Evolutionary conservation across 106 monocot genomes (phyloP).

Genomic region (Chionographis japonica): DNA sequence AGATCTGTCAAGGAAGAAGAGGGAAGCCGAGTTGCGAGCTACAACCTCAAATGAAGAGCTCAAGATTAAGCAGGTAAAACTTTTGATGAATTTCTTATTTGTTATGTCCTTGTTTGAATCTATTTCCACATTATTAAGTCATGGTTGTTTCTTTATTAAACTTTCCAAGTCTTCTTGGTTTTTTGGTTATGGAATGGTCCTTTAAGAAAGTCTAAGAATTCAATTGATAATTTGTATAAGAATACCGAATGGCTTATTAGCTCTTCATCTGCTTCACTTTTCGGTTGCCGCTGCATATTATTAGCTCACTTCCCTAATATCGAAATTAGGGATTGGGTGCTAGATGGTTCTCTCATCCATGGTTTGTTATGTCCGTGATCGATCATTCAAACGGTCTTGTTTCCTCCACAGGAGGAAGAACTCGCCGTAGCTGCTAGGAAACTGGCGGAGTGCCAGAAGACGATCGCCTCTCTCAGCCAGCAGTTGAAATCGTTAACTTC

Average conservation of each 20-base stretch:
- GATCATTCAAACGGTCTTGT: neutral
- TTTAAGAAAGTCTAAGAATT: no score
- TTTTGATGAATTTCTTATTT: neutral
- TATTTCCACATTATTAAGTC: no score
- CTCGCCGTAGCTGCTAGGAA: constrained; percentile 52
- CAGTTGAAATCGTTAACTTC: constrained; percentile 58
- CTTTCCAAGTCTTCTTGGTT: no score
- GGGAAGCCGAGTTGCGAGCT: constrained; percentile 14
- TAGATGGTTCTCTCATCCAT: neutral
- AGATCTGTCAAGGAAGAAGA: constrained; percentile 23
- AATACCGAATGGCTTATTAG: no score
- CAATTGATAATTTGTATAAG: no score
- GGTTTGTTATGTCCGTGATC: neutral
- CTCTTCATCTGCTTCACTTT: no score
- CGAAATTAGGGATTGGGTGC: no score
- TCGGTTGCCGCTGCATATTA: no score
- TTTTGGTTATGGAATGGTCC: no score
- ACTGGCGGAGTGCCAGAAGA: constrained; percentile 72
- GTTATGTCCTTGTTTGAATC: no score
- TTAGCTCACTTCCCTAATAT: no score
- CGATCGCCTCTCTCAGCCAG: constrained; percentile 59
- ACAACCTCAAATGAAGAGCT: constrained; percentile 23
- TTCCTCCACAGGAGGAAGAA: constrained; percentile 49
- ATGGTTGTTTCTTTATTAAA: no score
- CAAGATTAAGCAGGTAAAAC: constrained; percentile 41